Conservation (phyloP, 306 rosid genomes). For the Lotus japonicus region DNA sequence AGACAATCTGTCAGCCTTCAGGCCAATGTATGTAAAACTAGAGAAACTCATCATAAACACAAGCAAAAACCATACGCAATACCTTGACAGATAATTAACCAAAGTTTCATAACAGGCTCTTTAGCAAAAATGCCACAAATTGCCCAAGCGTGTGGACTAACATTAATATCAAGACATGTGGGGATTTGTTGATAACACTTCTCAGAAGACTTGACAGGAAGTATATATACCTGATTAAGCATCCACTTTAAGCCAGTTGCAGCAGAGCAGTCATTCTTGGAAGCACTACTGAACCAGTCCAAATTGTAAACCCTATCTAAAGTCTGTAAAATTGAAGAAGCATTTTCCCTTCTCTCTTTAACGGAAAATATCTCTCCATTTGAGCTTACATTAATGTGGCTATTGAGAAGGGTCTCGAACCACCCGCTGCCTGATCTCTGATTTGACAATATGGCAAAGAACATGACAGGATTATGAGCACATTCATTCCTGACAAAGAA, state of each 20-base stretch:
- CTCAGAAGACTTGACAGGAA: background rate
- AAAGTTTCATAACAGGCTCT: background rate
- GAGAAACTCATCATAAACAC: conserved; percentile 7
- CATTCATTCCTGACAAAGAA: conserved; percentile 65
- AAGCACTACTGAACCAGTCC: conserved; percentile 95
- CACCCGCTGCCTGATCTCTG: conserved; percentile 98
- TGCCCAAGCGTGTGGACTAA: background rate
- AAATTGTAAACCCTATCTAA: conserved; percentile 78
- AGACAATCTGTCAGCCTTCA: background rate
- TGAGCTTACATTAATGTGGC: conserved; percentile 79
- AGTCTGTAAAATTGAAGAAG: conserved; percentile 63
- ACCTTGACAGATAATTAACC: background rate
- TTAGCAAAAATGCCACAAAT: background rate
- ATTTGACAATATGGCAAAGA: conserved; percentile 78
- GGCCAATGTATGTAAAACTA: too few relatives aligned
- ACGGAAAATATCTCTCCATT: conserved; percentile 87
- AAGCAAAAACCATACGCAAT: background rate
- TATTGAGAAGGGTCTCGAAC: conserved; percentile 88
- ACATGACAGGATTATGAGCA: conserved; percentile 67
- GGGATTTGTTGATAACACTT: background rate
- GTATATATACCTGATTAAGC: conserved; percentile 77
- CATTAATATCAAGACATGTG: background rate
- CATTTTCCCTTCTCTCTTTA: conserved; percentile 57
- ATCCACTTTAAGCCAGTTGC: conserved; percentile 99
- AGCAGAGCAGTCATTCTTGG: conserved; percentile 88